Evolutionary conservation across 352 stramenopile species (phyloP).

Genomic region (Phytophthora cactorum): DNA sequence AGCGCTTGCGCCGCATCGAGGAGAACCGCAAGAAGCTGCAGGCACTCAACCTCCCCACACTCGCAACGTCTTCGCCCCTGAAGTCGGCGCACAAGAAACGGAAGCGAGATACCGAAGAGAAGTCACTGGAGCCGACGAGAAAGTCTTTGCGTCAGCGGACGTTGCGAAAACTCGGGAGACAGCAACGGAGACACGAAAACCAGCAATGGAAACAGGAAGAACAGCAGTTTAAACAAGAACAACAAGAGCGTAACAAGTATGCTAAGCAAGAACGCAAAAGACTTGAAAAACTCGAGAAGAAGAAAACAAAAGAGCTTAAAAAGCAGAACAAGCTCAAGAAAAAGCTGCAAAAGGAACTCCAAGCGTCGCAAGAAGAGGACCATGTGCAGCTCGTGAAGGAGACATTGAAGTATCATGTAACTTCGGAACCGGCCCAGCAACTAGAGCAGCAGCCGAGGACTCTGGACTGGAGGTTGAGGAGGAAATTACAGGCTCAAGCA

Average conservation of each 20-base stretch:
- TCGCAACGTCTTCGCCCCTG: neutral
- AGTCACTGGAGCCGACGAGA: slow-evolving; percentile 14
- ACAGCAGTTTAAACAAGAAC: slow-evolving; percentile 5
- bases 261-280: slow-evolving; percentile 3
- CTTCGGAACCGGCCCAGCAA: neutral
- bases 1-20: slow-evolving; percentile 61
- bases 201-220: slow-evolving; percentile 4
- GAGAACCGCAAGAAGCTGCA: slow-evolving; percentile 56
- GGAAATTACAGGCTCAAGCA: slow-evolving; percentile 15
- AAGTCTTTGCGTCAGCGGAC: slow-evolving; percentile 22
- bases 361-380: neutral
- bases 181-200: slow-evolving; percentile 3
- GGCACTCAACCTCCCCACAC: slow-evolving; percentile 38
- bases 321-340: slow-evolving; percentile 15
- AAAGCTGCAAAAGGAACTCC: slow-evolving; percentile 4
- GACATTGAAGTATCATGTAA: neutral
- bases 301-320: slow-evolving; percentile 5
- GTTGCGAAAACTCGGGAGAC: slow-evolving; percentile 5
- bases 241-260: neutral
- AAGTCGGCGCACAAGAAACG: slow-evolving; percentile 1
- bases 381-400: neutral
- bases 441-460: slow-evolving; percentile 4
- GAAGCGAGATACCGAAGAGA: slow-evolving; percentile 17
- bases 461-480: slow-evolving; percentile 29
- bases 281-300: slow-evolving; percentile 11